Conservation (phyloP, 305 asterid genomes). For the Stenogyne calaminthoides region DNA sequence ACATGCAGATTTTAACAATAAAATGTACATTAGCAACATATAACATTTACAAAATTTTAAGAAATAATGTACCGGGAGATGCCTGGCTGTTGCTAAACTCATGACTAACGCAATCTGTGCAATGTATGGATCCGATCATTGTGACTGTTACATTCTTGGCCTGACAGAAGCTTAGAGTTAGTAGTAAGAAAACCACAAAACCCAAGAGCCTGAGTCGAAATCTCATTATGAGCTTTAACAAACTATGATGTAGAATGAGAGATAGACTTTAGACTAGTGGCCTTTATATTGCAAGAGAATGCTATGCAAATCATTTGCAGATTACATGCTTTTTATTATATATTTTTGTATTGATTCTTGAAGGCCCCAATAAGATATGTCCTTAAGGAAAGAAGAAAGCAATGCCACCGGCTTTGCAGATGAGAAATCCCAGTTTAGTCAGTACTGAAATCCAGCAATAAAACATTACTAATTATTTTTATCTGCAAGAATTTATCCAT, state of each 20-base stretch:
- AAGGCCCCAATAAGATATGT: conserved; percentile 31
- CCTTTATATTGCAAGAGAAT: conserved; percentile 38
- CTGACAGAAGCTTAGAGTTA: conserved; percentile 31
- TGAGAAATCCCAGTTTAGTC: neutral
- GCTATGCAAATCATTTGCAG: neutral
- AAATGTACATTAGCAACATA: neutral
- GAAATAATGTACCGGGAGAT: conserved; percentile 33
- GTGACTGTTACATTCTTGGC: conserved; percentile 37
- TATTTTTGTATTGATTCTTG: neutral
- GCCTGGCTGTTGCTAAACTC: conserved; percentile 30
- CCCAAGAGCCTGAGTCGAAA: conserved; percentile 26
- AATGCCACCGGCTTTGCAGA: conserved; percentile 46
- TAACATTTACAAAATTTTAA: neutral
- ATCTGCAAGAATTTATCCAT: neutral
- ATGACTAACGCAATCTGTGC: conserved; percentile 37
- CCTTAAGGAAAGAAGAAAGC: conserved; percentile 13
- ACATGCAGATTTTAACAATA: neutral
- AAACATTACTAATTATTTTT: neutral
- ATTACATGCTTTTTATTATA: neutral
- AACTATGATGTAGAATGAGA: neutral
- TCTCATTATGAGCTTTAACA: conserved; percentile 35
- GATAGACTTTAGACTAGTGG: neutral
- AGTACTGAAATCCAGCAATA: neutral
- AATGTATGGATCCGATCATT: conserved; percentile 40
- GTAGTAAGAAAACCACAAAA: conserved; percentile 30